A percentile compares a stretch with the other conserved stretches of the same genome.
phyloP scores from a whole-genome alignment of 2,329 filamentous ascomycete genomes.

The Colletotrichum tropicicola region DNA sequence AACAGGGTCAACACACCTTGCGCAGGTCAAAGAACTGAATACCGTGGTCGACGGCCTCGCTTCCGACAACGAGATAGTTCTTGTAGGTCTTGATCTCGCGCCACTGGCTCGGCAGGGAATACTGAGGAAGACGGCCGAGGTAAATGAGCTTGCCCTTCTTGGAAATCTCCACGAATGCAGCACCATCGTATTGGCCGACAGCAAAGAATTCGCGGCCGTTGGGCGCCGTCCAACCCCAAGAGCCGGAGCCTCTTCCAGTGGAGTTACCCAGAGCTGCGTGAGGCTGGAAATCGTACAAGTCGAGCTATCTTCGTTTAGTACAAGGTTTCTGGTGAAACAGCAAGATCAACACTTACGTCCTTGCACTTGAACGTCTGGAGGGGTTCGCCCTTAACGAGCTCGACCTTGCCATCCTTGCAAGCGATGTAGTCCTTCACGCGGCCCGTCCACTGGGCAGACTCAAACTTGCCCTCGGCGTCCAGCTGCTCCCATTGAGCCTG shows the following conservation, averaged over 20 bases:
- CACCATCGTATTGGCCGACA: constrained; percentile 41
- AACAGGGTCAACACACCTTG: constrained; percentile 37
- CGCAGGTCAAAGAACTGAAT: constrained; percentile 69
- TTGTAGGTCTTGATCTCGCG: constrained; percentile 46
- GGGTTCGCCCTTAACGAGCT: constrained; percentile 48
- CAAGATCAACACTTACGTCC: constrained; percentile 36
- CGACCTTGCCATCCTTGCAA: constrained; percentile 50
- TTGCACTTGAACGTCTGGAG: constrained; percentile 53
- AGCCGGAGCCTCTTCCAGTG: constrained; percentile 36
- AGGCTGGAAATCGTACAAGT: constrained; percentile 61
- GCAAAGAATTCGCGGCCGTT: constrained; percentile 49
- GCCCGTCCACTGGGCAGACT: constrained; percentile 42
- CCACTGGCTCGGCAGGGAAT: constrained; percentile 41
- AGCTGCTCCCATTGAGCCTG: constrained; percentile 43
- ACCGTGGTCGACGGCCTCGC: constrained; percentile 55
- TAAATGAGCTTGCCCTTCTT: constrained; percentile 49
- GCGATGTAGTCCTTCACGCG: constrained; percentile 31
- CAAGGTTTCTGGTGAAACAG: background rate
- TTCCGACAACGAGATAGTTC: constrained; percentile 41
- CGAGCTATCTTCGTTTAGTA: constrained; percentile 42
- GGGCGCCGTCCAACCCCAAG: constrained; percentile 50
- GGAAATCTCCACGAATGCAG: constrained; percentile 52
- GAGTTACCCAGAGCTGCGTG: constrained; percentile 58
- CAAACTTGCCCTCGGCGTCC: constrained; percentile 42
- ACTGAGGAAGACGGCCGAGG: constrained; percentile 49